A percentile compares a stretch with the other conserved stretches of the same genome.
These are phyloP conservation scores for Pichia sp. DNA, from an alignment of 1,139 yeast species.

Conservation along the genomic window DNA sequence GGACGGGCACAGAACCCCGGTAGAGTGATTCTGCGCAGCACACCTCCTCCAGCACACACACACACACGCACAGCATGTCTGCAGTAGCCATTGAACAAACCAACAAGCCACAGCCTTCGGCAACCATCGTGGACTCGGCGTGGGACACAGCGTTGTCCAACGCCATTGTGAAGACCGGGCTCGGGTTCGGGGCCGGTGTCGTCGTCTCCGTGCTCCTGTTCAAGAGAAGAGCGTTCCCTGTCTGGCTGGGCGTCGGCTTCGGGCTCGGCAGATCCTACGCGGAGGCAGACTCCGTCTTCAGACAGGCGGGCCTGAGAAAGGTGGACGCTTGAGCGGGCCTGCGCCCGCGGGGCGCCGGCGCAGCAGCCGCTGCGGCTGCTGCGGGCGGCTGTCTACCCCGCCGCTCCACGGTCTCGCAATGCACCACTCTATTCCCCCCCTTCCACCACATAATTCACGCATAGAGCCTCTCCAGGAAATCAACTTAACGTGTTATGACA, in stretches of 20 bases:
- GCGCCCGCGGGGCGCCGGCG: no score
- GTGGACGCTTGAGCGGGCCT: constrained; percentile 47
- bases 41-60: no score
- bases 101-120: constrained; percentile 20
- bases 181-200: constrained; percentile 97
- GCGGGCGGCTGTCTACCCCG: no score
- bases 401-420: no score
- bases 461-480: no score
- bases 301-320: constrained; percentile 72
- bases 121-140: constrained; percentile 34
- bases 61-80: constrained; percentile 17
- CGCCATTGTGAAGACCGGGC: constrained; percentile 91
- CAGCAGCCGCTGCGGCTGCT: no score
- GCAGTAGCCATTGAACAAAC: constrained; percentile 14
- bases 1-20: no score
- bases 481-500: no score
- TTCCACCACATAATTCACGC: no score
- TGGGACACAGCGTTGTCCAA: constrained; percentile 98
- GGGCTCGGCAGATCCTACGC: constrained; percentile 97
- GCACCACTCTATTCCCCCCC: no score
- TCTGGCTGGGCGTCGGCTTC: constrained; percentile 93
- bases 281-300: constrained; percentile 96
- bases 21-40: no score
- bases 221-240: constrained; percentile 94
- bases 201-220: constrained; percentile 86